Percentiles rank a stretch among this genome's conserved stretches.
Evolutionary conservation across 148 eudicot species (phyloP).

Genomic region (Rhododendron simsii): DNA sequence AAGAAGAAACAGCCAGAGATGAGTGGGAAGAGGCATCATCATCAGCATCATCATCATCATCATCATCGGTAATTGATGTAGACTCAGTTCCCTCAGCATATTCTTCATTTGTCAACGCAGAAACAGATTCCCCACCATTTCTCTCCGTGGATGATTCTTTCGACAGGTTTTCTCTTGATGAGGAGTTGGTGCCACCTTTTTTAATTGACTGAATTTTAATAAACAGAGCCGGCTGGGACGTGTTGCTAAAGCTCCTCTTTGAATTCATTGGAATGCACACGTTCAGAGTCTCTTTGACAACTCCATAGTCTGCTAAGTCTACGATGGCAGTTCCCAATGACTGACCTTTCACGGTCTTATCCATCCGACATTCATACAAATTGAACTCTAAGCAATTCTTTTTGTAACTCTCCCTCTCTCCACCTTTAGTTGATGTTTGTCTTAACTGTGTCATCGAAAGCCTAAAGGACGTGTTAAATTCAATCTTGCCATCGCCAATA

Average conservation of each 20-base stretch:
- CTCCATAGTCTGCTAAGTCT: conserved; percentile 77
- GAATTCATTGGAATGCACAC: conserved; percentile 55
- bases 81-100: conserved; percentile 87
- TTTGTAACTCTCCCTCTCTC: conserved; percentile 48
- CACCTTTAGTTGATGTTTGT: conserved; percentile 53
- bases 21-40: conserved; percentile 83
- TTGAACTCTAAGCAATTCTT: conserved; percentile 80
- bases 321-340: conserved; percentile 66
- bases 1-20: conserved; percentile 52
- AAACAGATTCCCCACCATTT: conserved; percentile 56
- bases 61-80: conserved; percentile 72
- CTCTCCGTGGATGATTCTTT: conserved; percentile 58
- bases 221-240: conserved; percentile 60
- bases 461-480: conserved; percentile 73
- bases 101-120: conserved; percentile 67
- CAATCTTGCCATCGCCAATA: conserved; percentile 64
- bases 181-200: conserved; percentile 41
- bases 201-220: conserved; percentile 60
- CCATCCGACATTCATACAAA: conserved; percentile 80
- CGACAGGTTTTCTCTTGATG: conserved; percentile 40
- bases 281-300: conserved; percentile 40
- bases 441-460: conserved; percentile 47
- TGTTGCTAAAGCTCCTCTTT: conserved; percentile 67
- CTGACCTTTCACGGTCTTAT: conserved; percentile 74
- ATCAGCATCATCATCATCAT: conserved; percentile 95